Evolutionary conservation across 2,329 filamentous ascomycete genomes (phyloP), one percentile per base, ranked within the genome.

Genomic region (Aureobasidium pullulans): DNA sequence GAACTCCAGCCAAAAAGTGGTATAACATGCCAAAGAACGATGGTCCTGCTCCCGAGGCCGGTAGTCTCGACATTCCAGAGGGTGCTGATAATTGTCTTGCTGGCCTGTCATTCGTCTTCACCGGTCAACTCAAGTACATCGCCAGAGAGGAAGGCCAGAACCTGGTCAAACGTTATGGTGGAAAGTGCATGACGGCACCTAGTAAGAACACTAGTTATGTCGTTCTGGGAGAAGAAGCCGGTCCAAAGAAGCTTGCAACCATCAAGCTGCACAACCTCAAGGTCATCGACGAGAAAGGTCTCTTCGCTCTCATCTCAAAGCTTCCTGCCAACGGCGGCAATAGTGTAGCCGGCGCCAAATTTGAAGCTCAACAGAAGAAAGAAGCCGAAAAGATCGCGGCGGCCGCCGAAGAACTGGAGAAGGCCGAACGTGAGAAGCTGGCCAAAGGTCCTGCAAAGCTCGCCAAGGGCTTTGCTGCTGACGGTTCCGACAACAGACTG

Each of bases 121-220:
- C 95, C 0, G 94, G 94, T 28, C 81, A 96, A 28, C 78, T 97
- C 40, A 83, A 89, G 62, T 86, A 83, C 0, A 82, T 97, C 60
- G 86, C 88, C 46, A 85, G 94, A 62, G 91, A 96, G 6, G 91
- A 96, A 66, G 93, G 84, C 1, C 87, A 92, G 64, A 85, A 83
- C 44, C 78, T 99, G 16, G 90, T 97, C 60, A 99, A 99, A 72
- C 85, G 87, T 63, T 95, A 96, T 71, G 95, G 94, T 43, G 94
- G 94, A 57, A 97, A 96, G 74, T 86, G 96, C 28, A 96, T 88
- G 9, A 80, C 79, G 9, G 86, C 84, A 5, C 94, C 95, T 19
- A 97, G 93, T 70, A 88, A 86, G 69, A 97, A 96, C 74, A 99
- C 95, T 0, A 94, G 83, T 68, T 99, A 90, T 69, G 91, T 99